Evolutionary conservation across 2,329 filamentous ascomycete species (phyloP), one percentile per base, ranked within the genome.

Genomic region (Aspergillus quadrilineatus): DNA sequence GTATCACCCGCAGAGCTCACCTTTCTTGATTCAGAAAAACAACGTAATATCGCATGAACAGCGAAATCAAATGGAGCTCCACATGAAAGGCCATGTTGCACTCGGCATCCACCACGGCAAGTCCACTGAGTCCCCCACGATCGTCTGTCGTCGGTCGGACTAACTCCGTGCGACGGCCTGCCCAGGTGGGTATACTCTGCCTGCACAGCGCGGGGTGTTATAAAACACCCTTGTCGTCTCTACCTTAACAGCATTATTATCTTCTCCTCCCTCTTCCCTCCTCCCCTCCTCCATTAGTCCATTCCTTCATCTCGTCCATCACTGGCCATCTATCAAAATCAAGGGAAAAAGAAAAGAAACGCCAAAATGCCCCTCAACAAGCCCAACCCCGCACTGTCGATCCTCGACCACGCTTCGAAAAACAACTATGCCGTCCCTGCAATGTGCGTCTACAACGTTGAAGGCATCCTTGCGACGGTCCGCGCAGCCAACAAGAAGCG

Each of bases 401-500:
- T 87, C 63, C 79, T 87, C 62, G 77, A 83, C 64, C 79, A 80
- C 44, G 84, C 84, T 44, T 75, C 78, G 44, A 70, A 73, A 42
- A 80, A 81, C 63, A 78, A 81, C 37, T 86, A 87, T 63, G 84
- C 80, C 44, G 80, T 87, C 29, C 79, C 83, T 2, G 82, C 80
- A 60, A 85, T 84, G 77, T 86, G 84, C 78, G 79, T 76, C 67
- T 88, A 89, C 78, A 88, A 90, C 67, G 76, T 89, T 57, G 88
- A 90, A 75, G 84, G 84, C 47, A 86, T 91, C 62, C 77, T 89
- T 28, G 87, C 85, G 1, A 85, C 84, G 3, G 84, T 89, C 46
- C 81, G 82, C 63, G 88, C 88, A 7, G 88, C 88, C 58, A 87
- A 89, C 73, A 80, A 81, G 28, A 86, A 86, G 59, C 77, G 78